phyloP scores from a whole-genome alignment of 2,329 filamentous ascomycete species.

The Colletotrichum tofieldiae region DNA sequence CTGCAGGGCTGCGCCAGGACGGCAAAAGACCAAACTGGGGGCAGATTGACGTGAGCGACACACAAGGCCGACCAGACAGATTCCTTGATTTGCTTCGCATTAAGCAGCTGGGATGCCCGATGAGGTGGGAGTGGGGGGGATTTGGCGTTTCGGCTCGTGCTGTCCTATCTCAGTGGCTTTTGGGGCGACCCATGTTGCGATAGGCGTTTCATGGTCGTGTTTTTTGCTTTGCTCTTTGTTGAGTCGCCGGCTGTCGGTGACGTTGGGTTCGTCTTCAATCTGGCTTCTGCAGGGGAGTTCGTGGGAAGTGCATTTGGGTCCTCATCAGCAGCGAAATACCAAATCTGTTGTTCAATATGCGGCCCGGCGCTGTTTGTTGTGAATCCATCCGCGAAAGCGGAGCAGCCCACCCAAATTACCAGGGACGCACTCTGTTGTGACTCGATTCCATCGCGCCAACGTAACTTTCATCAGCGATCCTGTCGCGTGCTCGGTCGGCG shows the following conservation, averaged over 20 bases:
- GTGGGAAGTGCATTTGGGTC: slow-evolving; percentile 37
- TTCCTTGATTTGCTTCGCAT: slow-evolving; percentile 33
- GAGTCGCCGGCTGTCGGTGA: slow-evolving; percentile 21
- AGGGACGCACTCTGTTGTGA: background rate
- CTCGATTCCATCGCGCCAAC: background rate
- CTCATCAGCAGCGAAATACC: slow-evolving; percentile 41
- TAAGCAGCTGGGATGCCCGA: slow-evolving; percentile 35
- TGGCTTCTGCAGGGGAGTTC: slow-evolving; percentile 42
- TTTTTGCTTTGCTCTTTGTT: slow-evolving; percentile 21
- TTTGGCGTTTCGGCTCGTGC: slow-evolving; percentile 42
- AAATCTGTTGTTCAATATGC: slow-evolving; percentile 32
- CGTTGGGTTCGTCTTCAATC: slow-evolving; percentile 39
- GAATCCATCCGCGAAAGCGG: slow-evolving; percentile 30
- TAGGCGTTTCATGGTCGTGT: slow-evolving; percentile 40
- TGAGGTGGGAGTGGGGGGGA: slow-evolving; percentile 32
- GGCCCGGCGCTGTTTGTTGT: slow-evolving; percentile 15
- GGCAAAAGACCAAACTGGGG: slow-evolving; percentile 8
- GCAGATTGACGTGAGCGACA: slow-evolving; percentile 7
- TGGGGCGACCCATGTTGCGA: slow-evolving; percentile 36
- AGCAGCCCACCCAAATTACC: slow-evolving; percentile 16
- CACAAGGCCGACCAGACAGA: slow-evolving; percentile 19
- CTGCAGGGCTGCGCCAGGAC: slow-evolving; percentile 24
- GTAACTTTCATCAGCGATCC: slow-evolving; percentile 12
- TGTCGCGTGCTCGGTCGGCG: slow-evolving; percentile 28
- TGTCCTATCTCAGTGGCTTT: slow-evolving; percentile 37